A percentile compares a stretch with the other conserved stretches of the same genome.
phyloP scores from a whole-genome alignment of 306 rosid genomes.

The Geum urbanum region DNA sequence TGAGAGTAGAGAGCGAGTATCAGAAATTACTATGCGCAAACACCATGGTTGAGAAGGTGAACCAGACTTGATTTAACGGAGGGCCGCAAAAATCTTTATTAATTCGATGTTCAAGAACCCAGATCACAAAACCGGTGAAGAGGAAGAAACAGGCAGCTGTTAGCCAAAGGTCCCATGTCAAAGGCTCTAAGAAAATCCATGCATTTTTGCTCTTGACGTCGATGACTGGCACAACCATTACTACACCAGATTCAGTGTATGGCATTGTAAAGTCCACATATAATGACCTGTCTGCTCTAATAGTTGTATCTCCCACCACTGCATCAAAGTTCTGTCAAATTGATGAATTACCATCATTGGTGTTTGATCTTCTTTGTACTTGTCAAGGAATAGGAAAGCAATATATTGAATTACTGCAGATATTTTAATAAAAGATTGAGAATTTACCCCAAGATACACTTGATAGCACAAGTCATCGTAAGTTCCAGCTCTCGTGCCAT shows the following conservation, averaged over 20 bases:
- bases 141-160: constrained; percentile 19
- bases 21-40: constrained; percentile 24
- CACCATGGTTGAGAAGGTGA: constrained; percentile 26
- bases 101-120: constrained; percentile 32
- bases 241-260: constrained; percentile 19
- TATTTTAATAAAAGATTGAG: no score
- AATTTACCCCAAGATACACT: constrained; percentile 46
- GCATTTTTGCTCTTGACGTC: not conserved
- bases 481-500: constrained; percentile 9
- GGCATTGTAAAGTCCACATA: constrained; percentile 37
- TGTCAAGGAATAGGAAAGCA: no score
- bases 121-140: constrained; percentile 27
- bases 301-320: constrained; percentile 28
- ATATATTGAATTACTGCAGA: no score
- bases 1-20: no score
- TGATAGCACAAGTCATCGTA: constrained; percentile 29
- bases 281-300: constrained; percentile 3
- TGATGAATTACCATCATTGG: no score
- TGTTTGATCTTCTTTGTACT: no score
- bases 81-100: constrained; percentile 24
- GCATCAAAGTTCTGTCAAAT: constrained; percentile 26
- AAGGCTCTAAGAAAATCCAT: constrained; percentile 36
- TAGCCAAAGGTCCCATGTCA: constrained; percentile 29
- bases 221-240: constrained; percentile 25
- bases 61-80: constrained; percentile 10